These are phyloP conservation scores for Rhynchosporium graminicola DNA, from an alignment of 2,329 filamentous ascomycete genomes.

Conservation along the genomic window DNA sequence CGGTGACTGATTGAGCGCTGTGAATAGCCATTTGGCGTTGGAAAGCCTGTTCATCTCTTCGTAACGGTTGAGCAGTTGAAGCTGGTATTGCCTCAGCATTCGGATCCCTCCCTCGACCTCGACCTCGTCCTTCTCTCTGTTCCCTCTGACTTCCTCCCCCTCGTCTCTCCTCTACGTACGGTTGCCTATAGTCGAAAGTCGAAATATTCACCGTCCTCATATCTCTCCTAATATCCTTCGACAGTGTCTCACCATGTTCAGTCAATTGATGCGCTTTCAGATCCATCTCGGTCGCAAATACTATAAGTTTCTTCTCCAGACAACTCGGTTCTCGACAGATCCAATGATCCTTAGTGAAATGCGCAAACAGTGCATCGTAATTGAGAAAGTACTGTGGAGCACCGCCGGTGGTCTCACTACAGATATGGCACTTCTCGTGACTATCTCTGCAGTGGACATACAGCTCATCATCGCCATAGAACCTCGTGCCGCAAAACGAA, in stretches of 20 bases:
- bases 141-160: constrained; percentile 49
- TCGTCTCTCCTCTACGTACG: constrained; percentile 62
- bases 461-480: constrained; percentile 94
- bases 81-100: constrained; percentile 78
- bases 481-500: constrained; percentile 85
- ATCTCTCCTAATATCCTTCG: constrained; percentile 82
- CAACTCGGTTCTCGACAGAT: constrained; percentile 84
- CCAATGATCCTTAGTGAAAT: constrained; percentile 87
- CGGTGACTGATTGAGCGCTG: constrained; percentile 77
- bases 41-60: constrained; percentile 85
- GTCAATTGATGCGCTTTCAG: constrained; percentile 90
- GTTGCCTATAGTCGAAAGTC: constrained; percentile 74
- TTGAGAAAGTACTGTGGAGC: constrained; percentile 88
- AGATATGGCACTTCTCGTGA: constrained; percentile 94
- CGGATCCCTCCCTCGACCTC: constrained; percentile 76
- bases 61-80: constrained; percentile 76
- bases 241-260: constrained; percentile 75
- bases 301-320: constrained; percentile 94
- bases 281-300: constrained; percentile 93
- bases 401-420: constrained; percentile 58
- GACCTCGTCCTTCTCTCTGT: constrained; percentile 45
- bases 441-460: constrained; percentile 91
- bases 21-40: constrained; percentile 92
- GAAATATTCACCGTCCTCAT: constrained; percentile 85
- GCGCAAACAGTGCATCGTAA: constrained; percentile 81